Percentiles rank a stretch among this genome's conserved stretches.
Evolutionary conservation across 352 stramenopile genomes (phyloP).

Genomic region (Pythium aquatile): DNA sequence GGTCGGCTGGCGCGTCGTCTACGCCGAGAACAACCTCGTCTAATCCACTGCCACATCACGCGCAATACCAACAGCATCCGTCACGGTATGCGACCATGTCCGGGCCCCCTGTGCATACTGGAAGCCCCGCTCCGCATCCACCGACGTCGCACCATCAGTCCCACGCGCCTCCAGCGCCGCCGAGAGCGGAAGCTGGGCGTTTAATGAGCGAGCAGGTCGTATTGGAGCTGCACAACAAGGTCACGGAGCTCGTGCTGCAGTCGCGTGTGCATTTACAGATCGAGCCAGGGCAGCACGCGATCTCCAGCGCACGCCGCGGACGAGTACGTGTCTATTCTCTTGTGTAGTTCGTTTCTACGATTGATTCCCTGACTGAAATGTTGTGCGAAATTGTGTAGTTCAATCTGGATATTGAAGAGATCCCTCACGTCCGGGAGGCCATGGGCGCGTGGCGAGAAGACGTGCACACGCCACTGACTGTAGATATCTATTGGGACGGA

Average conservation of each 20-base stretch:
- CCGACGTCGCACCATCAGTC: constrained; percentile 7
- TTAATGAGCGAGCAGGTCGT: constrained; percentile 84
- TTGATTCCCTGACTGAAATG: neutral
- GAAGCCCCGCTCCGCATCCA: constrained; percentile 16
- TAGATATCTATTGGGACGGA: constrained; percentile 68
- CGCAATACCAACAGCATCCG: neutral
- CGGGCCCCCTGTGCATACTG: neutral
- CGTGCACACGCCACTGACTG: constrained; percentile 58
- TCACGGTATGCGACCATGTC: constrained; percentile 14
- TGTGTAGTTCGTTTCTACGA: neutral
- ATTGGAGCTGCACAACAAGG: constrained; percentile 84
- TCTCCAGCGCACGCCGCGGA: constrained; percentile 47
- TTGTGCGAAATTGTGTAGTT: constrained; percentile 36
- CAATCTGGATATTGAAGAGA: constrained; percentile 84
- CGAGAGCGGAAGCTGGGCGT: constrained; percentile 42
- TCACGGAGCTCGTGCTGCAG: constrained; percentile 78
- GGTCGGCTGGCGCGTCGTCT: constrained; percentile 19
- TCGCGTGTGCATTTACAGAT: constrained; percentile 71
- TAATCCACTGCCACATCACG: constrained; percentile 13
- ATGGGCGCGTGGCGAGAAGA: constrained; percentile 73
- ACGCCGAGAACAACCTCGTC: constrained; percentile 14
- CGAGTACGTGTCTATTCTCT: constrained; percentile 36
- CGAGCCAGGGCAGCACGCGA: constrained; percentile 37
- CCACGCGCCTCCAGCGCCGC: constrained; percentile 7
- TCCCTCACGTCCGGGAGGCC: constrained; percentile 57